A percentile compares a stretch with the other conserved stretches of the same genome.
These are phyloP conservation scores for Xylariaceae sp. DNA, from an alignment of 2,329 filamentous ascomycete species.

Conservation along the genomic window DNA sequence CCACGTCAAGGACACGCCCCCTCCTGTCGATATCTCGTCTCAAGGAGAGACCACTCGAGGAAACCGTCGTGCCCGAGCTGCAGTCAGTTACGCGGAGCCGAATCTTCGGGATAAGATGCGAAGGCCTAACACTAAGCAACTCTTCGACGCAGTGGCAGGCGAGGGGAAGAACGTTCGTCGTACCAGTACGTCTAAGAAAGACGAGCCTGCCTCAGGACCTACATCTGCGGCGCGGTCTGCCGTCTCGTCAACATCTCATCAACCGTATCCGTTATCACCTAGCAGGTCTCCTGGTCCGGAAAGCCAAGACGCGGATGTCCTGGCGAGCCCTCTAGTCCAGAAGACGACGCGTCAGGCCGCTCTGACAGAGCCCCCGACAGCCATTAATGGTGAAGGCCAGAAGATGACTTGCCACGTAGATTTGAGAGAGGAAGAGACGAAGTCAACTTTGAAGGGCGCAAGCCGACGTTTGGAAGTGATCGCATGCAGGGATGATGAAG, in stretches of 20 bases:
- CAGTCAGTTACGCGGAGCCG: slow-evolving; percentile 78
- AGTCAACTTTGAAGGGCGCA: slow-evolving; percentile 14
- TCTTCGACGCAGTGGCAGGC: slow-evolving; percentile 70
- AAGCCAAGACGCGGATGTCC: slow-evolving; percentile 18
- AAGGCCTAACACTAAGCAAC: slow-evolving; percentile 65
- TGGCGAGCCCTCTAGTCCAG: slow-evolving; percentile 40
- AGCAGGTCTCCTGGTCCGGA: slow-evolving; percentile 1
- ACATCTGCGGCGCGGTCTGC: slow-evolving; percentile 33
- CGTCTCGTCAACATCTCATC: slow-evolving; percentile 31
- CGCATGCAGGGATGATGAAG: slow-evolving; percentile 27
- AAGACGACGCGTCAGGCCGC: slow-evolving; percentile 31
- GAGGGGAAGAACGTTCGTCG: slow-evolving; percentile 51
- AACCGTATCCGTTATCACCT: slow-evolving; percentile 26
- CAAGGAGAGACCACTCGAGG: slow-evolving; percentile 57
- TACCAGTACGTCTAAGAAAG: slow-evolving; percentile 34
- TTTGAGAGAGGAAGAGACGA: slow-evolving; percentile 11
- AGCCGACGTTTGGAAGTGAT: slow-evolving; percentile 28
- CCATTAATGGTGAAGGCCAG: slow-evolving; percentile 36
- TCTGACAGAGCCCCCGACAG: slow-evolving; percentile 29
- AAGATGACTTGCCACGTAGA: slow-evolving; percentile 37
- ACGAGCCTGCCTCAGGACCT: slow-evolving; percentile 24
- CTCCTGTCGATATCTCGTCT: slow-evolving; percentile 53
- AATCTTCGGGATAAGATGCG: slow-evolving; percentile 82
- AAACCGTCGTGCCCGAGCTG: slow-evolving; percentile 61
- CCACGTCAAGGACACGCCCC: slow-evolving; percentile 52